Conservation (phyloP, 176 grass and related monocot genomes). For the Rhynchospora breviuscula region DNA sequence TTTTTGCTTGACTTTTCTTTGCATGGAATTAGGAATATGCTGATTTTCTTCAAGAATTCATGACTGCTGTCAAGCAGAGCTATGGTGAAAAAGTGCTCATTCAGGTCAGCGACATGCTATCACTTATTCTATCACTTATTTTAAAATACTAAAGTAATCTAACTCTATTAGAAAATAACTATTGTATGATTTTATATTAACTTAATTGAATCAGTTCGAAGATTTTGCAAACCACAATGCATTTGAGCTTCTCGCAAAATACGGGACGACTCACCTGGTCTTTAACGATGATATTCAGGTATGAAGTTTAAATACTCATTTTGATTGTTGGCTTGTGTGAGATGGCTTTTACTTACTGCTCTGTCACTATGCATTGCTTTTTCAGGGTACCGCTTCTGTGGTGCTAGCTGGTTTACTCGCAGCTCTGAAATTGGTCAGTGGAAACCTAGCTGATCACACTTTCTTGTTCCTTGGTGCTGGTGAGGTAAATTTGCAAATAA, state of each 20-base stretch:
- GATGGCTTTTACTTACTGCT: conserved; percentile 11
- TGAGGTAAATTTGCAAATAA: conserved; percentile 50
- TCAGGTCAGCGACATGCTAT: conserved; percentile 45
- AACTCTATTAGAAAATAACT: conserved; percentile 3
- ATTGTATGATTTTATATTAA: not conserved
- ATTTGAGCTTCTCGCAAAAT: conserved; percentile 81
- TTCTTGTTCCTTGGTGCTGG: conserved; percentile 98
- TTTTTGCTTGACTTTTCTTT: not conserved
- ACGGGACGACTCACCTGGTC: conserved; percentile 79
- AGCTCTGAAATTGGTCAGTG: conserved; percentile 65
- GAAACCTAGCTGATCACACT: conserved; percentile 71
- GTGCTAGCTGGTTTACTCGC: conserved; percentile 87
- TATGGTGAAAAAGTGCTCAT: conserved; percentile 89
- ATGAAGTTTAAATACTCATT: conserved; percentile 24
- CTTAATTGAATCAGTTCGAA: conserved; percentile 57
- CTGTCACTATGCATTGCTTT: conserved; percentile 10
- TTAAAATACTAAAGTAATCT: conserved; percentile 10
- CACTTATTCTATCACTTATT: not conserved
- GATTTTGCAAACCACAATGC: conserved; percentile 99
- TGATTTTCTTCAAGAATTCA: conserved; percentile 84
- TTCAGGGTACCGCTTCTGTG: conserved; percentile 84
- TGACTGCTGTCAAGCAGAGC: conserved; percentile 84
- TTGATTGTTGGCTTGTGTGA: conserved; percentile 7
- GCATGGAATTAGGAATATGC: conserved; percentile 57
- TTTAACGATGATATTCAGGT: conserved; percentile 99